A percentile compares a stretch with the other conserved stretches of the same genome.
These are phyloP conservation scores for Pyrenula massariospora DNA, from an alignment of 495 filamentous ascomycete genomes.

Conservation along the genomic window DNA sequence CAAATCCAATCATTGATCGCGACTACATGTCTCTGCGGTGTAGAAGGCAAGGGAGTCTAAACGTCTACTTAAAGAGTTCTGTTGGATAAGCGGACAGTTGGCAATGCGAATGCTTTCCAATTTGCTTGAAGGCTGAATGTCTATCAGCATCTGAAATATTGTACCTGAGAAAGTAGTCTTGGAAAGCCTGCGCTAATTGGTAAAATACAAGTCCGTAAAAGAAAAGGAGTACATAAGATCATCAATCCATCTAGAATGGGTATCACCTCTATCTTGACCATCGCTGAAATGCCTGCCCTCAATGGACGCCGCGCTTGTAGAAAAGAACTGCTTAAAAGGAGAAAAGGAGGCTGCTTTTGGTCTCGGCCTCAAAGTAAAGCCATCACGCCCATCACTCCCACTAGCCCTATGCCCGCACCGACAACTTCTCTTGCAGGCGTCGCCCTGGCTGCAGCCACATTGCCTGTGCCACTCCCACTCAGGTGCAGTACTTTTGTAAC, in stretches of 20 bases:
- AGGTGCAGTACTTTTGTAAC: background rate
- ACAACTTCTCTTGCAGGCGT: background rate
- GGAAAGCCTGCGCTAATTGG: no score
- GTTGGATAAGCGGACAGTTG: no score
- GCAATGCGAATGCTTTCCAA: no score
- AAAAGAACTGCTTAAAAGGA: background rate
- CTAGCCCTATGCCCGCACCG: background rate
- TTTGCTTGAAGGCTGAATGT: no score
- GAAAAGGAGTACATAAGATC: no score
- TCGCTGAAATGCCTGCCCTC: background rate
- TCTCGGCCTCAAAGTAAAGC: background rate
- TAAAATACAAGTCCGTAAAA: no score
- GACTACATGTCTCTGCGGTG: no score
- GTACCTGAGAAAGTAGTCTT: no score
- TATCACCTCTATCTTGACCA: background rate
- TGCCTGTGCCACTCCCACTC: background rate
- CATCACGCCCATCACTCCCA: background rate
- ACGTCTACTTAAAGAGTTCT: no score
- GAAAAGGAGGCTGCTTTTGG: background rate
- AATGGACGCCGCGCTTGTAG: background rate
- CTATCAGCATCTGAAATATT: no score
- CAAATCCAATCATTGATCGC: no score
- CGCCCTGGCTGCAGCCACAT: background rate
- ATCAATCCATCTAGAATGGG: constrained; percentile 14
- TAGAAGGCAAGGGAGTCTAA: no score